phyloP scores from a whole-genome alignment of 352 stramenopile species.

The Lagenidium giganteum region DNA sequence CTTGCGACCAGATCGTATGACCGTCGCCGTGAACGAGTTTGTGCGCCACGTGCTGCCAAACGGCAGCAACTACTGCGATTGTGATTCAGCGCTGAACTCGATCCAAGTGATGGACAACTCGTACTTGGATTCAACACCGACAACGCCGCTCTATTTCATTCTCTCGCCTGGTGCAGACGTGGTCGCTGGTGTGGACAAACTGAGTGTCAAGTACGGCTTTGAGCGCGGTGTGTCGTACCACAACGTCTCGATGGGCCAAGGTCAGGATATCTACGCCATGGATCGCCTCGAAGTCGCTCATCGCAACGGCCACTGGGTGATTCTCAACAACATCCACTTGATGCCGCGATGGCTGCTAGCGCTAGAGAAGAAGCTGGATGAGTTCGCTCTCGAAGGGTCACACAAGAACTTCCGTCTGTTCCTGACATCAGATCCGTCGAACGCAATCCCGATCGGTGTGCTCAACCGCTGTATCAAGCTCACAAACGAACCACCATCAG shows the following conservation, averaged over 20 bases:
- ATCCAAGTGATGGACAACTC: slow-evolving; percentile 95
- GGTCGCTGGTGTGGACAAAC: slow-evolving; percentile 91
- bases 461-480: slow-evolving; percentile 96
- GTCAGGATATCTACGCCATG: slow-evolving; percentile 94
- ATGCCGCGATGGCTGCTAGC: slow-evolving; percentile 95
- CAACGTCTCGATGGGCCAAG: slow-evolving; percentile 97
- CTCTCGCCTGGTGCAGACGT: slow-evolving; percentile 95
- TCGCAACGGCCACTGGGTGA: slow-evolving; percentile 96
- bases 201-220: slow-evolving; percentile 92
- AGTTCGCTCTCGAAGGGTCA: slow-evolving; percentile 90
- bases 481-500: slow-evolving; percentile 93
- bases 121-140: slow-evolving; percentile 92
- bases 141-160: slow-evolving; percentile 96
- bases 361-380: slow-evolving; percentile 96
- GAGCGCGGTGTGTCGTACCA: slow-evolving; percentile 94
- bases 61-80: slow-evolving; percentile 93
- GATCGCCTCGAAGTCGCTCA: slow-evolving; percentile 92
- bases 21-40: slow-evolving; percentile 92
- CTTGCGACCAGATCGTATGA: slow-evolving; percentile 93
- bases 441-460: slow-evolving; percentile 92
- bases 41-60: slow-evolving; percentile 91
- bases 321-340: slow-evolving; percentile 97
- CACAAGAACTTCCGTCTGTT: slow-evolving; percentile 95
- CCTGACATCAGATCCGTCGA: slow-evolving; percentile 92
- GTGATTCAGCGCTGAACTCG: slow-evolving; percentile 92